These are phyloP conservation scores for Irpex lacteus DNA, from an alignment of 1,284 basidiomycete species.

Conservation along the genomic window DNA sequence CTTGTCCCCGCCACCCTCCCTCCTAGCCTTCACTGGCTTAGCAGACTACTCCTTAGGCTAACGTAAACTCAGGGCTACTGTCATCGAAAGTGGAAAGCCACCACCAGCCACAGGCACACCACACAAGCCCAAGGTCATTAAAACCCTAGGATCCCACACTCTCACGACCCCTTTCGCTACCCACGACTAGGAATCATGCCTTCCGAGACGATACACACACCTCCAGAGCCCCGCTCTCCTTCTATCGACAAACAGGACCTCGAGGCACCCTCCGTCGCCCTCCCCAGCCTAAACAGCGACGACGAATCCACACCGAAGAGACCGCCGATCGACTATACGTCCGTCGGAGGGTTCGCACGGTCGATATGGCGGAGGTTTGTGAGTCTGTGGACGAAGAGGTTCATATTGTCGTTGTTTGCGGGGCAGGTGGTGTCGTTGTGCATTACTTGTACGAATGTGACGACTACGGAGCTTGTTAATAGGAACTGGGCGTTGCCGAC, in stretches of 20 bases:
- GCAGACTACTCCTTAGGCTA: background rate
- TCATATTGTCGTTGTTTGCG: conserved; percentile 62
- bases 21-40: background rate
- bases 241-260: background rate
- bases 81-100: background rate
- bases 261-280: background rate
- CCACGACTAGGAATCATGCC: background rate
- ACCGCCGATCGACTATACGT: background rate
- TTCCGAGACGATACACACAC: background rate
- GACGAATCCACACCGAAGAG: background rate
- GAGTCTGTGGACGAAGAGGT: conserved; percentile 73
- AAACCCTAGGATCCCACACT: background rate
- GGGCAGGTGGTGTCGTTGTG: conserved; percentile 84
- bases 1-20: background rate
- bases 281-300: background rate
- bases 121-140: background rate
- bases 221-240: background rate
- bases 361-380: conserved; percentile 59
- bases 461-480: conserved; percentile 71
- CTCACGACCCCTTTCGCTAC: background rate
- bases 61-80: background rate
- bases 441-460: conserved; percentile 83
- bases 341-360: conserved; percentile 56
- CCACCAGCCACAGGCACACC: background rate
- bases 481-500: conserved; percentile 75